Base-by-base conservation (phyloP, 169 alveolate species). In the Plasmodium yoelii region DNA sequence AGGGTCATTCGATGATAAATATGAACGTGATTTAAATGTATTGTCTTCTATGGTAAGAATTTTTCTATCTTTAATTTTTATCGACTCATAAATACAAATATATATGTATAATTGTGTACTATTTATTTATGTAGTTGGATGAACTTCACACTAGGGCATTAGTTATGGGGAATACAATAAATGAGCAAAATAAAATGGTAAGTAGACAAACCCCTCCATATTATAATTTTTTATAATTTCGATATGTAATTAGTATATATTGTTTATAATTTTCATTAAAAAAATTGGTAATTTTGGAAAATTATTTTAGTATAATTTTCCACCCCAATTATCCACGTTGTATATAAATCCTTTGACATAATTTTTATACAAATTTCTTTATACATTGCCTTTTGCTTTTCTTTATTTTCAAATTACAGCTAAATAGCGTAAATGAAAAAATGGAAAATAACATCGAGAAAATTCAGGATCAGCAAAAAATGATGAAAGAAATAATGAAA, bases 401-500 rank as follows among this genome's bases (percentile, higher is more conserved):
- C 67, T 49, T 59, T 39, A 19, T 68, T 57, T 63, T 5, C 9
- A 26, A 44, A 42, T 84, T 84, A 53, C 64, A 84, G 91, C 73
- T 84, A 68, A 64, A 47, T 70, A 34, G 19, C 26, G 82, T 64
- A 15, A 84, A 64, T 65, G 91, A 84, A 26, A 84, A 84, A 69
- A 84, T 84, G 91, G 91, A 70, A 84, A 15, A 44, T 44, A 84
- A 84, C 86, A 84, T 84, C 39, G 91, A 84, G 39, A 84, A 84
- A 70, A 84, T 84, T 26, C 68, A 26, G 47, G 91, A 84, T 84
- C 91, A 84, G 65, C 91, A 84, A 49, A 84, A 84, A 56, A 0
- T 84, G 46, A 84, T 84, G 91, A 84, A 84, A 64, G 87, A 84
- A 34, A 84, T 84, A 22, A 84, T 84, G 91, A 84, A 84, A 84